These are phyloP conservation scores for Blastocystis sp. DNA, from an alignment of 352 stramenopile species.

Conservation along the genomic window DNA sequence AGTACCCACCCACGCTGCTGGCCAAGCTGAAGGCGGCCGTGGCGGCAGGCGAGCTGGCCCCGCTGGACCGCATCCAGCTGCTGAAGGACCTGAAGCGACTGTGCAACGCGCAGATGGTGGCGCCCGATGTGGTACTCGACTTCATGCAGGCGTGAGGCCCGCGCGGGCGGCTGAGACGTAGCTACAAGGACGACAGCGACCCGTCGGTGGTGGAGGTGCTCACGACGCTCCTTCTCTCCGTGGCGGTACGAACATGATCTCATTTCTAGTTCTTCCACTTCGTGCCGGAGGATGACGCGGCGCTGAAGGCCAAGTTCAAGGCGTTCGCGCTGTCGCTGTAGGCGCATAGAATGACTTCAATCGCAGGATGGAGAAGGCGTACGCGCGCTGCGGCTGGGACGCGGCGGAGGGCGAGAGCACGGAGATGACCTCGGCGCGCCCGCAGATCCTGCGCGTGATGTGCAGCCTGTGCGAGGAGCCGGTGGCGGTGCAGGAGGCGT, in stretches of 20 bases:
- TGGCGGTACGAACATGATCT: neutral
- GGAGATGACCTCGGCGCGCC: conserved; percentile 5
- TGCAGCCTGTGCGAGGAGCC: conserved; percentile 32
- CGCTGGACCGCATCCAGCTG: conserved; percentile 58
- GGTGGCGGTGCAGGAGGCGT: neutral
- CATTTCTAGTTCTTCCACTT: conserved; percentile 17
- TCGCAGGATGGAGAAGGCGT: neutral
- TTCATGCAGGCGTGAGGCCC: conserved; percentile 10
- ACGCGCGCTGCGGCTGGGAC: conserved; percentile 44
- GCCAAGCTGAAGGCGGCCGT: conserved; percentile 1
- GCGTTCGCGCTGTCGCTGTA: neutral
- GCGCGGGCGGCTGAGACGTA: conserved; percentile 74
- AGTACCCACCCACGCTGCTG: conserved; percentile 34
- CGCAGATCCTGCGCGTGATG: conserved; percentile 11
- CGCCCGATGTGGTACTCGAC: neutral
- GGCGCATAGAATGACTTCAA: neutral
- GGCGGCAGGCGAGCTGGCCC: neutral
- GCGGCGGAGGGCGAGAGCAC: neutral
- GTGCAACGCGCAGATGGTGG: conserved; percentile 52
- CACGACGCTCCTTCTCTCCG: conserved; percentile 60
- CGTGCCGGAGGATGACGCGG: conserved; percentile 3
- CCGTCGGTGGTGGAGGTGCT: conserved; percentile 78
- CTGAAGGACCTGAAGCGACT: conserved; percentile 64
- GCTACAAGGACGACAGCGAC: conserved; percentile 75
- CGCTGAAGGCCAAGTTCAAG: conserved; percentile 8